A percentile compares a stretch with the other conserved stretches of the same genome.
Evolutionary conservation across 495 filamentous ascomycete genomes (phyloP).

Genomic region (Amorphotheca resinae): DNA sequence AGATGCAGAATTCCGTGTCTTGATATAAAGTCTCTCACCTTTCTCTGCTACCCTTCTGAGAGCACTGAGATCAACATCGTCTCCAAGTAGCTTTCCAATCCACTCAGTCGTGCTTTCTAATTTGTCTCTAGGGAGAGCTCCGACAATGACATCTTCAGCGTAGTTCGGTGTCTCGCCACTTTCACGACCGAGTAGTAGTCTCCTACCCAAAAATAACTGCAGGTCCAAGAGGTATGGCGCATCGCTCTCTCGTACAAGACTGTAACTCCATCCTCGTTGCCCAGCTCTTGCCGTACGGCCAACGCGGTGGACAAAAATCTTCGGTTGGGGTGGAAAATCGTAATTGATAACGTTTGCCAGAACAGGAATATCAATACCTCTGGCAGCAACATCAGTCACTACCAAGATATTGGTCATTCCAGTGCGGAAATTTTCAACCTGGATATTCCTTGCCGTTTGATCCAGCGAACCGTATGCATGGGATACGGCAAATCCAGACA

Average conservation of each 20-base stretch:
- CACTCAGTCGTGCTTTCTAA: conserved; percentile 66
- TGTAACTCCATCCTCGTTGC: conserved; percentile 86
- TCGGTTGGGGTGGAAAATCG: conserved; percentile 93
- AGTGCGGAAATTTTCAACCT: conserved; percentile 75
- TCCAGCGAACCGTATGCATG: conserved; percentile 90
- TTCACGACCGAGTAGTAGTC: conserved; percentile 55
- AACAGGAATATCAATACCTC: conserved; percentile 95
- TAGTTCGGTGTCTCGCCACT: conserved; percentile 47
- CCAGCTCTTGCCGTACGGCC: conserved; percentile 91
- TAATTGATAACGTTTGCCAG: conserved; percentile 98
- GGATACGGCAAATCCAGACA: conserved; percentile 75
- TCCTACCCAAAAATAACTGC: conserved; percentile 84
- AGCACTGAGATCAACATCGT: conserved; percentile 57
- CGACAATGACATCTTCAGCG: conserved; percentile 68
- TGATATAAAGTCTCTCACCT: conserved; percentile 84
- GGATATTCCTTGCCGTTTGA: conserved; percentile 79
- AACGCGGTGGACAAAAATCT: conserved; percentile 93
- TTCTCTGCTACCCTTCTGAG: conserved; percentile 66
- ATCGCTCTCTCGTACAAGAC: conserved; percentile 72
- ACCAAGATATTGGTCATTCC: conserved; percentile 83
- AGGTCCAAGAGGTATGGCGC: conserved; percentile 84
- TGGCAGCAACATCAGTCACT: conserved; percentile 93
- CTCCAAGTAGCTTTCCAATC: conserved; percentile 60
- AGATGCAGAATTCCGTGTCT: conserved; percentile 79
- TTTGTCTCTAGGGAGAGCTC: conserved; percentile 52